Evolutionary conservation across 176 grass and related monocot species (phyloP).

Genomic region (Tuctoria greenei): DNA sequence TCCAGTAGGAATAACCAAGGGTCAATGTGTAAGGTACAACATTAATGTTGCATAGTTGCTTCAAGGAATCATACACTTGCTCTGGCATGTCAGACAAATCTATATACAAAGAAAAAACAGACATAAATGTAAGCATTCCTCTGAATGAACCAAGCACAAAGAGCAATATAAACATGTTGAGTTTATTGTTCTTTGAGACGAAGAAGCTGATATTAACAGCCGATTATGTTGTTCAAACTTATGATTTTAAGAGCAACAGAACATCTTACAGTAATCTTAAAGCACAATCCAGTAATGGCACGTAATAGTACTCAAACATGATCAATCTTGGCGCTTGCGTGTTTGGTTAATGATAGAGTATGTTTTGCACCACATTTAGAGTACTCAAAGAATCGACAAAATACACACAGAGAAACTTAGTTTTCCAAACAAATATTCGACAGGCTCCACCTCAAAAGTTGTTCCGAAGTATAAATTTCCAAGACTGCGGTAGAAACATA

Average conservation of each 20-base stretch:
- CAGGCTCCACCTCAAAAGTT: not conserved
- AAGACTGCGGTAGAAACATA: conserved; percentile 25
- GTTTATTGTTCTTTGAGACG: not conserved
- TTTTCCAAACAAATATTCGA: not conserved
- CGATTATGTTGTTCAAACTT: not conserved
- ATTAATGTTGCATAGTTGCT: conserved; percentile 71
- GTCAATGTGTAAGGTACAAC: conserved; percentile 67
- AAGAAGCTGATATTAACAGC: conserved; percentile 17
- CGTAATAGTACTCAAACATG: not conserved
- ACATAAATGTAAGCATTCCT: conserved; percentile 13
- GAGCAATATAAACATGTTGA: not conserved
- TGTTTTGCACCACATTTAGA: not conserved
- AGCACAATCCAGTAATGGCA: not conserved
- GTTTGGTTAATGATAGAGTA: not conserved
- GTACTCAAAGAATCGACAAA: not conserved
- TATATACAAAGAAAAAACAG: conserved; percentile 35
- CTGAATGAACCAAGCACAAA: not conserved
- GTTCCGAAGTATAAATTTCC: not conserved
- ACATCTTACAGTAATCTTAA: not conserved
- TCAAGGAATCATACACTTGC: conserved; percentile 55
- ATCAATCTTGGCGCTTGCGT: not conserved
- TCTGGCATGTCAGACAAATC: conserved; percentile 78
- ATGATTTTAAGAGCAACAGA: not conserved
- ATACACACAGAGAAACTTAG: not conserved
- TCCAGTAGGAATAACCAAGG: conserved; percentile 89